Evolutionary conservation across 2,329 filamentous ascomycete species (phyloP), one percentile per base, ranked within the genome.

Genomic region (Fusarium sp.): DNA sequence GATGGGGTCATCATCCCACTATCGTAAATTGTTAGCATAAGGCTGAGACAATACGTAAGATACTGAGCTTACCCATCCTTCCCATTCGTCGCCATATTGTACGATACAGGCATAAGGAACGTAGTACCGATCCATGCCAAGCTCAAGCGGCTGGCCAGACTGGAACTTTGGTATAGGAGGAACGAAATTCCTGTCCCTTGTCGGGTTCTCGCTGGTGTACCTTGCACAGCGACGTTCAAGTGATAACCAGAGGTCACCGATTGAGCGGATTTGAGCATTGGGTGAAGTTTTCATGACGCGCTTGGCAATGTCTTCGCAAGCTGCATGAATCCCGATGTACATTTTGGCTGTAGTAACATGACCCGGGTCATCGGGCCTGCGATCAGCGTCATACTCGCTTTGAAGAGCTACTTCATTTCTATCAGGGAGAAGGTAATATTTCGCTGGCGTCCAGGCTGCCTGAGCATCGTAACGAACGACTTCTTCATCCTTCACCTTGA

Each of bases 1-100:
- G 7, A 61, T 36, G 6, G 60, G 60, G 17, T 46, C n/a, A 5
- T 50, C 17, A 9, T 55, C 17, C 60, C 60, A 63, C 60, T 63
- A 7, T 36, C 4, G 6, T 5, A 14, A 5, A 22, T 26, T 3
- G 31, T 61, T 14, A 63, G 13, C 17, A 36, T 9, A 3, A 8
- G 1, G 11, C 50, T 11, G 2, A 3, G 17, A 20, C 2, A 20
- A 14, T 7, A 15, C 1, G 0, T 17, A 15, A 7, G 11, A 14
- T 6, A 18, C 15, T 15, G 4, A 9, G 33, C 38, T 48, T 22
- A 63, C 61, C 51, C 51, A 64, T 15, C 45, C 46, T 8, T 63
- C 15, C 45, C 45, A 52, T 11, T 48, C 24, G 3, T 48, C 11
- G 6, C 40, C 61, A 8, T 14, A 52, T 5, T 8, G 7, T 2